Base-by-base conservation (phyloP, 495 filamentous ascomycete species). In the Cudoniella acicularis region DNA sequence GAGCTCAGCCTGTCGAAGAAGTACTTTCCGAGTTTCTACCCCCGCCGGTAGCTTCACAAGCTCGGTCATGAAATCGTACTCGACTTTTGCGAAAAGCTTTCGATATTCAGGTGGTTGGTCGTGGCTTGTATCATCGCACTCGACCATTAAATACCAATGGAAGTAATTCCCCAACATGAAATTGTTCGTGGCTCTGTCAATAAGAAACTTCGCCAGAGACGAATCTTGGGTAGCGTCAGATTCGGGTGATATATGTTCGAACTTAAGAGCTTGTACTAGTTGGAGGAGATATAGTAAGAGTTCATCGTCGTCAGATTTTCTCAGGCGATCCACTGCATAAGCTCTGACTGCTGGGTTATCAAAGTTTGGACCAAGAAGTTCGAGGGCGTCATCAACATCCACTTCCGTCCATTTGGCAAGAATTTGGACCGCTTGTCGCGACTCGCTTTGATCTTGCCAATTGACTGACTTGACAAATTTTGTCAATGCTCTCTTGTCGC, bases 121-220 rank as follows among this genome's bases (percentile, higher is more conserved):
- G 6, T 83, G 81, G 53, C 83, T 87, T 53, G 85, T 81, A 64
- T 97, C 92, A 66, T 96, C 93, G 40, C 86, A 90, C 70, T 99
- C 95, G 2, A 98, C 95, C 84, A 96, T 96, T 1, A 99, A 78
- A 69, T 98, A 99, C 94, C 94, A 99, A 71, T 95, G 91, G 48
- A 99, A 82, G 69, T 91, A 96, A 68, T 94, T 99, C 3, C 92
- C 94, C 1, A 99, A 82, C 54, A 88, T 88, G 64, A 95, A 86
- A 64, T 93, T 96, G 53, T 87, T 82, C 13, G 87, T 85, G 9
- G 95, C 93, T 30, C 95, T 80, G 0, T 83, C 81, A 52, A 99
- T 92, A 10, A 99, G 79, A 70, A 99, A 98, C 42, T 83, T 82
- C 17, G 91, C 95, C 8, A 99, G 77, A 0, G 92, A 96, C 2